Evolutionary conservation across 2,329 filamentous ascomycete genomes (phyloP), one percentile per base, ranked within the genome.

Genomic region (Sphaerulina musiva): DNA sequence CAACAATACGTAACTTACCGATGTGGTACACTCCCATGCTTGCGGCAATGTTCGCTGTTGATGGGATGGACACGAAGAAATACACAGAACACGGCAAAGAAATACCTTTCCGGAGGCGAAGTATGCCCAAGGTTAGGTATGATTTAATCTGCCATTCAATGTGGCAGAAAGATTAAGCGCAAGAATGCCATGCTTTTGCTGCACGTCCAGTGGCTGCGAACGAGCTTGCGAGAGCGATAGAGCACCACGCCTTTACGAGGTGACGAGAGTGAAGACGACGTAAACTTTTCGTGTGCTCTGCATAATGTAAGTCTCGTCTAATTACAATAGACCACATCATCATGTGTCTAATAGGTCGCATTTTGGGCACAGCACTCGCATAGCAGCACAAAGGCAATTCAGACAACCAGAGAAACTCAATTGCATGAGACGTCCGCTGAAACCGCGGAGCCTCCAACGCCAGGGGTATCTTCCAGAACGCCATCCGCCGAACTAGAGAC

Each of bases 21-120:
- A 62, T 59, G 48, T 62, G 60, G 41, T 62, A 60, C 49, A 62
- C 60, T 8, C 54, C 40, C 60, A 62, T 62, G 6, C n/a, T 57
- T 31, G 44, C 17, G 23, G 10, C 20, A 20, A 26, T n/a, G 14
- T 36, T 36, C 34, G 34, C 9, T 36, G 34, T 36, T 36, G 9
- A 6, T 36, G 9, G 7, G 12, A 36, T 8, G 2, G 34, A 36
- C 9, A n/a, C 34, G 34, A 36, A 36, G 34, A 36, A 36, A 4
- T 2, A 36, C 4, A 36, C 34, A 10, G 34, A 10, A 36, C 34
- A 11, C 11, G 6, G 32, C 32, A 11, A 34, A 34, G 32, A 34
- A 7, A 34, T 34, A 34, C 11, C 7, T 11, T 34, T 2, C 32
- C 7, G 14, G 14, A 17, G 14, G 14, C 14, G 14, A 17, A 17